These are phyloP conservation scores for Pseudoturritis turrita DNA, from an alignment of 345 rosid genomes.

Conservation along the genomic window DNA sequence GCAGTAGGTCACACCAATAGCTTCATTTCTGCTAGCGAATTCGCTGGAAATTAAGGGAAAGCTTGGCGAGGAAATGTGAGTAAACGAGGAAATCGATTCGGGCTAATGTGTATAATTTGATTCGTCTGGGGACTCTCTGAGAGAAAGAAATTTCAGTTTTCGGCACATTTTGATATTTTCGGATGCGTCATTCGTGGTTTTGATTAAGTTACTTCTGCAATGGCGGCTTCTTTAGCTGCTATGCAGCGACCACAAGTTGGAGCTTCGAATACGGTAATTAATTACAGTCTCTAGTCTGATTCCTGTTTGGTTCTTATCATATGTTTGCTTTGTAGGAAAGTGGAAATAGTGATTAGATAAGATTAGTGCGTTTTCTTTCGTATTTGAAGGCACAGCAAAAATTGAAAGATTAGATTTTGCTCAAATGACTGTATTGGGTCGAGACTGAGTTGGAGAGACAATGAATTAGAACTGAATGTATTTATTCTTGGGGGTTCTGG, in stretches of 20 bases:
- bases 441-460: background rate
- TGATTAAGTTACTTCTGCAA: conserved; percentile 32
- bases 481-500: background rate
- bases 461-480: background rate
- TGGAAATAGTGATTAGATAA: background rate
- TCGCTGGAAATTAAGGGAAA: background rate
- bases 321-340: background rate
- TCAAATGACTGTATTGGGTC: background rate
- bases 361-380: background rate
- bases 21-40: conserved; percentile 3
- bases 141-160: background rate
- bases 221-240: conserved; percentile 78
- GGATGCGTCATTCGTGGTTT: background rate
- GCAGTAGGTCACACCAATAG: conserved; percentile 42
- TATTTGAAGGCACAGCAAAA: background rate
- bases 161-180: background rate
- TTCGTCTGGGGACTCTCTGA: background rate
- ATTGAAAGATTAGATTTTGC: background rate
- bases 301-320: background rate
- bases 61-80: background rate
- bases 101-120: conserved; percentile 14
- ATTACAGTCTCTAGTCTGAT: background rate
- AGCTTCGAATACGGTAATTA: conserved; percentile 59
- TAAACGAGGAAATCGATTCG: background rate
- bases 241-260: conserved; percentile 68